Evolutionary conservation across 495 filamentous ascomycete genomes (phyloP).

Genomic region (Neurospora sp.): DNA sequence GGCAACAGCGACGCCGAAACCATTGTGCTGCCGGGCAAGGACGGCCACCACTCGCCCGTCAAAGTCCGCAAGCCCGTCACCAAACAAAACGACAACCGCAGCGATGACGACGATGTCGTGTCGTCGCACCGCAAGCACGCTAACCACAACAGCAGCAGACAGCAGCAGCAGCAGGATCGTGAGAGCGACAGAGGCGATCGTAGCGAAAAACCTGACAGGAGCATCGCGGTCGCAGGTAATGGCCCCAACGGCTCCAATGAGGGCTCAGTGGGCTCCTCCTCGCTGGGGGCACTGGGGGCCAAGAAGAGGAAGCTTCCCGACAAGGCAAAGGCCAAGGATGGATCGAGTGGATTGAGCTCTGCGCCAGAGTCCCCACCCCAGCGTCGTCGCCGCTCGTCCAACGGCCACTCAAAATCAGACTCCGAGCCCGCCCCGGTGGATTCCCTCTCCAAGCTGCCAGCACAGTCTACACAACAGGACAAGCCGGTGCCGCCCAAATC

Average conservation of each 20-base stretch:
- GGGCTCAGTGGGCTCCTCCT: constrained; percentile 4
- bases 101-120: constrained; percentile 30
- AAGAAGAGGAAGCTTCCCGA: constrained; percentile 42
- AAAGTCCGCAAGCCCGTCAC: constrained; percentile 55
- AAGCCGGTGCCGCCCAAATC: constrained; percentile 21
- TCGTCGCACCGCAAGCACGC: constrained; percentile 25
- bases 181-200: constrained; percentile 21
- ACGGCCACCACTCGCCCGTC: constrained; percentile 55
- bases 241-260: constrained; percentile 4
- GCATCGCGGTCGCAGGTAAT: constrained; percentile 10
- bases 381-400: constrained; percentile 30
- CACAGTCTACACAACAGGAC: constrained; percentile 17
- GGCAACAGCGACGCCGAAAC: constrained; percentile 76
- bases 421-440: constrained; percentile 32
- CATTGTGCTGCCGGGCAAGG: constrained; percentile 64
- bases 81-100: constrained; percentile 54
- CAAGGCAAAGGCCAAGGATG: constrained; percentile 34
- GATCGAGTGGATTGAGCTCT: constrained; percentile 44
- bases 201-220: constrained; percentile 19
- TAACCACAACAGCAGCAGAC: constrained; percentile 13
- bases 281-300: constrained; percentile 17
- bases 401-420: constrained; percentile 34
- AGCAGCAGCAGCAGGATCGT: constrained; percentile 7
- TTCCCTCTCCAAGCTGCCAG: constrained; percentile 21
- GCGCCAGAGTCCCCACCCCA: constrained; percentile 40